Conservation (phyloP, 768 basidiomycete genomes). For the Royoungia palumana region DNA sequence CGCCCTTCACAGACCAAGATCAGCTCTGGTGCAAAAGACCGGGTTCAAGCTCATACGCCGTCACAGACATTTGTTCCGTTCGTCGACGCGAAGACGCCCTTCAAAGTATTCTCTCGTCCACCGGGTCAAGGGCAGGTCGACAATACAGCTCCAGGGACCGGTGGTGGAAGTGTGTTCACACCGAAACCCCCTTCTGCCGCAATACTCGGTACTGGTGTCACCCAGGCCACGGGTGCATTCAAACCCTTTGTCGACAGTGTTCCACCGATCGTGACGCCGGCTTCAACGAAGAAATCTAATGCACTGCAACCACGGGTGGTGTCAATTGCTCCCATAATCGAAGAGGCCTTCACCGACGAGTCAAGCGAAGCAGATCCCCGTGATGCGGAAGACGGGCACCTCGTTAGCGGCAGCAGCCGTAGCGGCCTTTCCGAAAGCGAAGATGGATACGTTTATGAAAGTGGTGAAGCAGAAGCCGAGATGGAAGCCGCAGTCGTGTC, state of each 20-base stretch:
- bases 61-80: conserved; percentile 42
- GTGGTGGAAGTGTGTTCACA: conserved; percentile 35
- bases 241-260: conserved; percentile 36
- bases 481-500: conserved; percentile 25
- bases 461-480: conserved; percentile 25
- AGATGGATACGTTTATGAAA: conserved; percentile 33
- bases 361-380: conserved; percentile 28
- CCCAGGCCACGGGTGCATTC: conserved; percentile 24
- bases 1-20: conserved; percentile 22
- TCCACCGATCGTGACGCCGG: conserved; percentile 13
- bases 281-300: conserved; percentile 20
- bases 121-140: conserved; percentile 41
- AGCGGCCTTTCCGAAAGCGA: conserved; percentile 33
- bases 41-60: conserved; percentile 15
- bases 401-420: conserved; percentile 25
- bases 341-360: conserved; percentile 32
- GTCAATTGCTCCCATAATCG: conserved; percentile 18
- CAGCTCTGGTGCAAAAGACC: conserved; percentile 17
- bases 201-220: conserved; percentile 5
- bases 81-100: conserved; percentile 38
- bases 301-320: conserved; percentile 18
- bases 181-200: conserved; percentile 39
- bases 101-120: conserved; percentile 72
- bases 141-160: conserved; percentile 24
- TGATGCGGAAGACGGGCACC: conserved; percentile 25